These are phyloP conservation scores for Moricandia arvensis DNA, from an alignment of 345 rosid genomes.

Conservation along the genomic window DNA sequence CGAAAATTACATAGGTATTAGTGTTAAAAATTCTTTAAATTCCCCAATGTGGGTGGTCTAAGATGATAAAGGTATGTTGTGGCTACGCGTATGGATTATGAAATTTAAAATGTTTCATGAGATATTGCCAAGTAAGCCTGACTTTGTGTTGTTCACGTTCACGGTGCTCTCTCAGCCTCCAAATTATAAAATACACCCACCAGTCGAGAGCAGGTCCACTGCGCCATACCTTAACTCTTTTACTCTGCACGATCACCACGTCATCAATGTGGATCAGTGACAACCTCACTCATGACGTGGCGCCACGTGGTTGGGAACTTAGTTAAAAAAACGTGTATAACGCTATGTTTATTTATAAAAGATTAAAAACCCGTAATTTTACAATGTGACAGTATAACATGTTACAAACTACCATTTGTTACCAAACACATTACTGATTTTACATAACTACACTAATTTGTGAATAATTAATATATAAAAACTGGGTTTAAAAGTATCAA, in stretches of 20 bases:
- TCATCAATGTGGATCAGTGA: neutral
- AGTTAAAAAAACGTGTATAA: conserved; percentile 1
- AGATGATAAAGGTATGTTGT: conserved; percentile 10
- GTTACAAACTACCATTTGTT: neutral
- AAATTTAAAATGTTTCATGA: neutral
- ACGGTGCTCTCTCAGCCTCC: conserved; percentile 32
- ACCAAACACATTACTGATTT: neutral
- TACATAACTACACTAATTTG: neutral
- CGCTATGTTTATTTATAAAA: neutral
- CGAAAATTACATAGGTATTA: too few species aligned
- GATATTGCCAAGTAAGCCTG: conserved; percentile 15
- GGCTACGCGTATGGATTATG: conserved; percentile 31
- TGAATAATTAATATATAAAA: neutral
- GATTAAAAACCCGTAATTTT: neutral
- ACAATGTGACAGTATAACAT: neutral
- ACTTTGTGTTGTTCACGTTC: conserved; percentile 38
- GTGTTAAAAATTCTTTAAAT: too few species aligned
- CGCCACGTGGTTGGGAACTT: conserved; percentile 26
- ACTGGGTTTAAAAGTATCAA: neutral
- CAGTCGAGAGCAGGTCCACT: neutral
- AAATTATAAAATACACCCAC: conserved; percentile 9
- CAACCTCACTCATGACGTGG: conserved; percentile 23
- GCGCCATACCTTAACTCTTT: neutral
- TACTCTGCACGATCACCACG: conserved; percentile 12
- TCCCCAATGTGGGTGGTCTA: too few species aligned